Evolutionary conservation across 805 yeast species (phyloP).

Genomic region (Candida pseudofarinosa): DNA sequence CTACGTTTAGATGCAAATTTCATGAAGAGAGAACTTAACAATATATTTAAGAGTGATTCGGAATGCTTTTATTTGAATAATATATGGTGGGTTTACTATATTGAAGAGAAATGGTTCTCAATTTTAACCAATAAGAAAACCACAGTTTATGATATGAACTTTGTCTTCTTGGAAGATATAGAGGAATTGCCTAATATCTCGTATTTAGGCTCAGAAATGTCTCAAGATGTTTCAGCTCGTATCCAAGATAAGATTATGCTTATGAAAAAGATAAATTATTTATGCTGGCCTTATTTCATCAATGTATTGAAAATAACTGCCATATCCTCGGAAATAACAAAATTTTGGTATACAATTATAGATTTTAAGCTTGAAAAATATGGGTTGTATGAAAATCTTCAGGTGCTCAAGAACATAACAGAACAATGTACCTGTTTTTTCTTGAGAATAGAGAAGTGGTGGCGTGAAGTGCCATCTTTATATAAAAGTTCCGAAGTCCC

Average conservation of each 20-base stretch:
- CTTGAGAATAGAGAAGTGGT: constrained; percentile 3
- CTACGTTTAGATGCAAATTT: neutral
- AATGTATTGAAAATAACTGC: constrained; percentile 3
- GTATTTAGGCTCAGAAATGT: neutral
- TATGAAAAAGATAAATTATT: neutral
- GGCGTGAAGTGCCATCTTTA: neutral
- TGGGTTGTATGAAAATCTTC: neutral
- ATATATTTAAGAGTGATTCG: constrained; percentile 1
- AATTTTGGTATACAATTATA: constrained; percentile 4
- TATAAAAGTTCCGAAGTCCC: neutral
- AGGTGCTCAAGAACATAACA: neutral
- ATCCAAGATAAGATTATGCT: neutral
- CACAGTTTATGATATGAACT: neutral
- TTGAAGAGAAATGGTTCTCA: constrained; percentile 4
- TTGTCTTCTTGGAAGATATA: constrained; percentile 1
- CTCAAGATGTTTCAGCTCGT: neutral
- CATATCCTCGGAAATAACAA: constrained; percentile 2
- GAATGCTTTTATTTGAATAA: constrained; percentile 2
- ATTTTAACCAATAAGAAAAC: neutral
- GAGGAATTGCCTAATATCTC: constrained; percentile 1
- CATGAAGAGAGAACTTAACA: constrained; percentile 1
- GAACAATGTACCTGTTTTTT: neutral
- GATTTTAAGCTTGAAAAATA: constrained; percentile 2
- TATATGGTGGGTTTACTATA: constrained; percentile 3
- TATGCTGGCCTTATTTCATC: constrained; percentile 2